A percentile compares a stretch with the other conserved stretches of the same genome.
phyloP scores from a whole-genome alignment of 2,329 filamentous ascomycete genomes.

The Colletotrichum theobromicola region DNA sequence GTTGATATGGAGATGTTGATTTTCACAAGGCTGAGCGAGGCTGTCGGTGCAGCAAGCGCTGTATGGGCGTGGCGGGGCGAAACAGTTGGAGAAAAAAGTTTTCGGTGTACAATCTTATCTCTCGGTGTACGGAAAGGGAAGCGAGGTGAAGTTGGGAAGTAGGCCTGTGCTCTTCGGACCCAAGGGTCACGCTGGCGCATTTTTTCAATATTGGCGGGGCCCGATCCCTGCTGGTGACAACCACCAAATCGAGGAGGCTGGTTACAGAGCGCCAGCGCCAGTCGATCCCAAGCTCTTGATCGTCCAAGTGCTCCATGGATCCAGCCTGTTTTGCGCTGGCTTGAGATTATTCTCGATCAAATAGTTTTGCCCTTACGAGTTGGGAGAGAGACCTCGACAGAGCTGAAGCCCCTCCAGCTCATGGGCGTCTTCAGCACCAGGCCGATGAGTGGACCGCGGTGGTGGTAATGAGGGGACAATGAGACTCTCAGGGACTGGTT shows the following conservation, averaged over 20 bases:
- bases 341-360: no score
- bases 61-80: constrained; percentile 2
- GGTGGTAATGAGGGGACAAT: constrained; percentile 11
- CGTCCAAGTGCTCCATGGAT: neutral
- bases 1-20: neutral
- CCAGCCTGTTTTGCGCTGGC: neutral
- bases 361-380: no score
- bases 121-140: neutral
- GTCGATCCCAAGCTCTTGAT: neutral
- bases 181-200: neutral
- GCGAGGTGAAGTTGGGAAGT: neutral
- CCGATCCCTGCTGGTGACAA: neutral
- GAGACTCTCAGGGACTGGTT: constrained; percentile 5
- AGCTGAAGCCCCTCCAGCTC: neutral
- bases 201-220: neutral
- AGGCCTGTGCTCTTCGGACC: neutral
- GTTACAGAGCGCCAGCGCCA: neutral
- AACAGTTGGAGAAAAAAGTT: constrained; percentile 7
- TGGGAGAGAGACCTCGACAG: neutral
- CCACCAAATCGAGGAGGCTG: neutral
- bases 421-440: neutral
- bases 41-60: neutral
- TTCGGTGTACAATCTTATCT: constrained; percentile 7
- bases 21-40: constrained; percentile 11
- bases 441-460: neutral